Conservation (phyloP, 169 alveolate genomes). For the Cryptosporidium bovis region DNA sequence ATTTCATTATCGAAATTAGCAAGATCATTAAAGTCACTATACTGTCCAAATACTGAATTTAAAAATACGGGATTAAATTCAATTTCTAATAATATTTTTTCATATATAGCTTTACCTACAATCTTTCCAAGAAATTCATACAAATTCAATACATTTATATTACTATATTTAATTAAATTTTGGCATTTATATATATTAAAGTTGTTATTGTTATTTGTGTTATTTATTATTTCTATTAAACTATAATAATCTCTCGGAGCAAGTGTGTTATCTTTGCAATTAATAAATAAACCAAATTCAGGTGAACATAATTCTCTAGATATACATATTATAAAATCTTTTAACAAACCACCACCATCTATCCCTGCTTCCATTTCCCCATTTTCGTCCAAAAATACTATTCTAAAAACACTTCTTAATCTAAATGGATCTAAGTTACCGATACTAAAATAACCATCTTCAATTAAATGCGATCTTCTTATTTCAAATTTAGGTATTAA, state of each 20-base stretch:
- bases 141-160: slow-evolving; percentile 25
- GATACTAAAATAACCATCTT: slow-evolving; percentile 81
- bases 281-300: slow-evolving; percentile 86
- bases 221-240: slow-evolving; percentile 18
- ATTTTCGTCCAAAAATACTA: slow-evolving; percentile 86
- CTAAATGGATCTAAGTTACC: slow-evolving; percentile 76
- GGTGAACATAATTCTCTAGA: slow-evolving; percentile 89
- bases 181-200: not conserved
- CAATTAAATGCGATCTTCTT: slow-evolving; percentile 81
- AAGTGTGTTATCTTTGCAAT: slow-evolving; percentile 44
- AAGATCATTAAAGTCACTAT: slow-evolving; percentile 88
- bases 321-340: slow-evolving; percentile 92
- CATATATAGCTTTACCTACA: slow-evolving; percentile 93
- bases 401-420: slow-evolving; percentile 82
- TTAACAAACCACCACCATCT: slow-evolving; percentile 98
- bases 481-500: slow-evolving; percentile 77
- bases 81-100: slow-evolving; percentile 90
- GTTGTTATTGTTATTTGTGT: slow-evolving; percentile 14
- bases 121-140: slow-evolving; percentile 86
- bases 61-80: slow-evolving; percentile 88
- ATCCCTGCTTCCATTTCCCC: slow-evolving; percentile 93
- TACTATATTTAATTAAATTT: not conserved
- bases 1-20: slow-evolving; percentile 80
- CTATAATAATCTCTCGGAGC: slow-evolving; percentile 62
- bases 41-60: slow-evolving; percentile 85